Evolutionary conservation across 1,284 basidiomycete genomes (phyloP), one percentile per base, ranked within the genome.

Genomic region (Termitomyces sp.): DNA sequence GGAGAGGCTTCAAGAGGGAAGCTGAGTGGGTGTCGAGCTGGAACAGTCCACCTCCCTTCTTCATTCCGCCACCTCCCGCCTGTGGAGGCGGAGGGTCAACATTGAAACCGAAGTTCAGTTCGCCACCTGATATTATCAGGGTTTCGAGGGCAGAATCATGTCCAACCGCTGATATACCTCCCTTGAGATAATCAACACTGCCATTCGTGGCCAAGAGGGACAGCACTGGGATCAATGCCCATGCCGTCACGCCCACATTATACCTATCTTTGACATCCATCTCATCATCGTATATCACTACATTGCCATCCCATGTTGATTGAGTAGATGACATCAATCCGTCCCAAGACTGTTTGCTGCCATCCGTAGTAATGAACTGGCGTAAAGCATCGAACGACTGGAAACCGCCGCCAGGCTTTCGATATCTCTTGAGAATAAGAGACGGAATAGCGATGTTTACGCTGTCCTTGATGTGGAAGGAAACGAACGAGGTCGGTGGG

Each of bases 401-500:
- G 61, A 88, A 81, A 4, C 79, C 80, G 36, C 78, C 79, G 21
- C 78, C 81, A 6, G 84, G 80, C 65, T 88, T 89, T 52, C 81
- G 78, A 58, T 81, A 85, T n/a, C 92, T 84, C 69, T 92, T 92
- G 62, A 92, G 81, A 63, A 94, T 90, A 63, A 94, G 81, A 24
- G 89, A 87, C 0, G 92, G 91, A 53, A 94, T 89, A 38, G 88
- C 86, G 53, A 94, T 76, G 69, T 92, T 92, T 58, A 91, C 81
- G 64, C 86, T 87, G 60, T 82, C 73, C 43, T 74, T 68, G 46
- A 94, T 70, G 68, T 85, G 89, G 51, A 75, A 78, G 1, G 79
- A 71, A 33, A 84, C 73, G 69, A 84, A 91, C 13, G 82, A 74
- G 4, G 80, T 76, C 17, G 84, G 76, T 1, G 88, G 82, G 1